A percentile compares a stretch with the other conserved stretches of the same genome.
These are phyloP conservation scores for Vitis cinerea DNA, from an alignment of 164 flowering plant genomes.

Conservation along the genomic window DNA sequence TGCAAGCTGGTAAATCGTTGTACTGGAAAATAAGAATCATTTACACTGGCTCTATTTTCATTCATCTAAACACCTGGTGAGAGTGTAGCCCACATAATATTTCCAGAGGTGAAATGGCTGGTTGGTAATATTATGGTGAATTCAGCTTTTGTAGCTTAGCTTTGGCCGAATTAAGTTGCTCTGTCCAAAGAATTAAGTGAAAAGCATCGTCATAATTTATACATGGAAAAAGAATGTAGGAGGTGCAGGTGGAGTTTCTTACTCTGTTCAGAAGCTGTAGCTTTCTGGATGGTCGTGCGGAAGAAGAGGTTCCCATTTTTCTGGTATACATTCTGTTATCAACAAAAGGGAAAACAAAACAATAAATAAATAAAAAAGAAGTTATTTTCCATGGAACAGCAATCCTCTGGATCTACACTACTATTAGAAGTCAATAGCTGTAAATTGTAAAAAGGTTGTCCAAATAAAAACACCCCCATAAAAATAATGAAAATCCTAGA, in stretches of 20 bases:
- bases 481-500: too few relatives aligned
- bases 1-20: too few relatives aligned
- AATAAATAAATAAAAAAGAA: neutral
- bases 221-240: neutral
- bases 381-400: too few relatives aligned
- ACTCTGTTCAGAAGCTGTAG: constrained; percentile 65
- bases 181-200: constrained; percentile 25
- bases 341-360: neutral
- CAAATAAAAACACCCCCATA: too few relatives aligned
- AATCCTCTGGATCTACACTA: too few relatives aligned
- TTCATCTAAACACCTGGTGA: too few relatives aligned
- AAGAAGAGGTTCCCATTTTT: constrained; percentile 63
- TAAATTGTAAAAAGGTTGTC: too few relatives aligned
- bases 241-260: constrained; percentile 12
- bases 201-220: neutral
- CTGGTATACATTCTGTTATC: constrained; percentile 61
- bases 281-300: constrained; percentile 54
- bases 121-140: constrained; percentile 1
- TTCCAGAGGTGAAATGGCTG: too few relatives aligned
- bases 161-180: constrained; percentile 41
- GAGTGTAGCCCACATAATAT: too few relatives aligned
- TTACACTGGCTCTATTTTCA: too few relatives aligned
- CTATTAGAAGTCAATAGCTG: too few relatives aligned
- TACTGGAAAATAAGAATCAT: too few relatives aligned
- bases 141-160: constrained; percentile 37